Conservation (phyloP, 1,284 basidiomycete genomes). For the Macrocystidia cucumis region DNA sequence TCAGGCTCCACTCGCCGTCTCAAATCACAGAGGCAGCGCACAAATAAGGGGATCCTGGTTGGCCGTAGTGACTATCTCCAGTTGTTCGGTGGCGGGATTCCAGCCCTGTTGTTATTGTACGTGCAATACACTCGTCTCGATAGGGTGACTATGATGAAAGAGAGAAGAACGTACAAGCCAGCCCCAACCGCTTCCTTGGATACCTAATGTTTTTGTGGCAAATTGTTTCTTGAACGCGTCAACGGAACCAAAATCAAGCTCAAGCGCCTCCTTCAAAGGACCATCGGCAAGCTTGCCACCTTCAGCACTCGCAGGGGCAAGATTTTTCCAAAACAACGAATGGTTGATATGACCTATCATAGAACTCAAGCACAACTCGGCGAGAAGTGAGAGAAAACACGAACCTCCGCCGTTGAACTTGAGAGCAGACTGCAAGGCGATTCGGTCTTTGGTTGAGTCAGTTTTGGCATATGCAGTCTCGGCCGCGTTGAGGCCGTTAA, state of each 20-base stretch:
- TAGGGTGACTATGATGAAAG: background rate
- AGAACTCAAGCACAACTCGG: slow-evolving; percentile 1
- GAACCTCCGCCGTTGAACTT: slow-evolving; percentile 59
- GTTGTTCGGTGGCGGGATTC: slow-evolving; percentile 62
- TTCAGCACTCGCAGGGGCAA: slow-evolving; percentile 56
- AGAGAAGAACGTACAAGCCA: slow-evolving; percentile 68
- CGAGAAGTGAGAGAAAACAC: slow-evolving; percentile 10
- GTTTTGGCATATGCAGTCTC: slow-evolving; percentile 77
- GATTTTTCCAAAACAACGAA: slow-evolving; percentile 97
- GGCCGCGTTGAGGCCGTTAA: slow-evolving; percentile 86
- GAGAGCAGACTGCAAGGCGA: slow-evolving; percentile 50
- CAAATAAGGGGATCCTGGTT: slow-evolving; percentile 95
- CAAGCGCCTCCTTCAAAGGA: slow-evolving; percentile 75
- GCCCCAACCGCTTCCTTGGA: slow-evolving; percentile 98
- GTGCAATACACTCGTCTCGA: background rate
- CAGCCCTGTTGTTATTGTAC: slow-evolving; percentile 45
- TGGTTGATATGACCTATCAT: slow-evolving; percentile 81
- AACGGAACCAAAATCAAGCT: slow-evolving; percentile 81
- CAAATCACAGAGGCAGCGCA: slow-evolving; percentile 16
- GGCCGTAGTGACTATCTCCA: slow-evolving; percentile 87
- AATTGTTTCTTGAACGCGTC: slow-evolving; percentile 79
- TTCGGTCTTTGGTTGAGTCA: slow-evolving; percentile 68
- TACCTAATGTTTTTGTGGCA: slow-evolving; percentile 84
- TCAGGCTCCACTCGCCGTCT: background rate
- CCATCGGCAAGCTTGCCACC: slow-evolving; percentile 70